Evolutionary conservation across 1,284 basidiomycete species (phyloP).

Genomic region (Pyrrhoderma lamaoense): DNA sequence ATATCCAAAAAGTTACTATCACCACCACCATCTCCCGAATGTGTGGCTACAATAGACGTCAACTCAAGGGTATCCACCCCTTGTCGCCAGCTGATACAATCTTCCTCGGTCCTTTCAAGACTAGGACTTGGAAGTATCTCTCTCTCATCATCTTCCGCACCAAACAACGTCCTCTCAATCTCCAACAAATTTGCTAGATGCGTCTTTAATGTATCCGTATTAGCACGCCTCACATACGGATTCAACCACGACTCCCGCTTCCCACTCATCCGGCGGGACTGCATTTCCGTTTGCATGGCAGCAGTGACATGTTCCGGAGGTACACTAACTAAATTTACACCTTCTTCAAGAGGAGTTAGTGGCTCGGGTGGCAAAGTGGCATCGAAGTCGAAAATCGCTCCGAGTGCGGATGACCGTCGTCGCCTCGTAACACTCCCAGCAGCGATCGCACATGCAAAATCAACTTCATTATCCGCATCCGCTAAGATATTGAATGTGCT

Average conservation of each 20-base stretch:
- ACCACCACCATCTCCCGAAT: background rate
- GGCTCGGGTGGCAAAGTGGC: background rate
- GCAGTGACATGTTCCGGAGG: constrained; percentile 1
- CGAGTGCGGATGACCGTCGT: constrained; percentile 3
- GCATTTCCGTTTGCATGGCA: constrained; percentile 21
- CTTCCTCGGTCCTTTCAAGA: constrained; percentile 3
- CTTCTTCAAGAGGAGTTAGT: constrained; percentile 8
- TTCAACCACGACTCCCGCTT: constrained; percentile 32
- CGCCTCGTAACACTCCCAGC: constrained; percentile 4
- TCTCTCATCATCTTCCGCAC: constrained; percentile 22
- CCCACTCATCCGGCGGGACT: constrained; percentile 20
- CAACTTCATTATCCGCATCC: background rate
- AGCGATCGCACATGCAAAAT: constrained; percentile 12
- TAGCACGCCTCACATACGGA: constrained; percentile 27
- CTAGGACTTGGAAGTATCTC: constrained; percentile 26
- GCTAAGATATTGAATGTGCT: background rate
- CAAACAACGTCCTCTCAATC: constrained; percentile 31
- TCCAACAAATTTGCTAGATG: constrained; percentile 32
- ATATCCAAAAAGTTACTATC: constrained; percentile 7
- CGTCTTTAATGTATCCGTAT: constrained; percentile 31
- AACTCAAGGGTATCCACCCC: constrained; percentile 7
- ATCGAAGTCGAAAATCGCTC: background rate
- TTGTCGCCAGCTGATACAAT: constrained; percentile 6
- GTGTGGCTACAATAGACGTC: background rate
- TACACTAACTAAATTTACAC: constrained; percentile 11